Percentiles rank a stretch among this genome's conserved stretches.
phyloP scores from a whole-genome alignment of 306 rosid species.

The Fragaria iinumae region DNA sequence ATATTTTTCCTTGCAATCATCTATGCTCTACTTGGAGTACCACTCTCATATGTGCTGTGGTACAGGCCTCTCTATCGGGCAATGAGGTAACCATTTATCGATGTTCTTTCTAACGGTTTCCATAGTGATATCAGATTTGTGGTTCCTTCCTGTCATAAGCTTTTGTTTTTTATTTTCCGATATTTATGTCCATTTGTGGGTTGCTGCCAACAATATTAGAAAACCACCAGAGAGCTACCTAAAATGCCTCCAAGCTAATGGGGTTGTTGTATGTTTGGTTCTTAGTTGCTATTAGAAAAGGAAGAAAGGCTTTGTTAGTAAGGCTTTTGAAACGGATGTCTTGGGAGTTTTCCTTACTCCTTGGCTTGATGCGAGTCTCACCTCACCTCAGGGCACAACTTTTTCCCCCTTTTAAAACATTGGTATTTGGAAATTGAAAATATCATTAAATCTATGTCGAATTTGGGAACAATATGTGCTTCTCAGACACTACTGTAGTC shows the following conservation, averaged over 20 bases:
- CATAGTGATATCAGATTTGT: not conserved
- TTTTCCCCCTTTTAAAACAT: not conserved
- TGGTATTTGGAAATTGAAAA: not conserved
- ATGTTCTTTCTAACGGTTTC: constrained; percentile 4
- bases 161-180: not conserved
- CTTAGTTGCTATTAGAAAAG: not conserved
- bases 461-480: not conserved
- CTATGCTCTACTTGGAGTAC: constrained; percentile 83
- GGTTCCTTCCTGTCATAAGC: not conserved
- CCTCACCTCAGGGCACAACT: not conserved
- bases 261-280: not conserved
- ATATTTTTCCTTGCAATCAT: constrained; percentile 96
- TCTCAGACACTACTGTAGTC: not conserved
- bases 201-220: not conserved
- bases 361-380: not conserved
- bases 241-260: not conserved
- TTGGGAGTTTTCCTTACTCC: not conserved
- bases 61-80: constrained; percentile 98
- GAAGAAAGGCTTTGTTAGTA: not conserved
- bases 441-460: not conserved
- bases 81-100: constrained; percentile 56
- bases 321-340: not conserved
- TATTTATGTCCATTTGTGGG: not conserved
- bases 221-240: not conserved
- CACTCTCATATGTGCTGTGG: constrained; percentile 95